Evolutionary conservation across 2,329 filamentous ascomycete species (phyloP).

Genomic region (Fusarium lateritium): DNA sequence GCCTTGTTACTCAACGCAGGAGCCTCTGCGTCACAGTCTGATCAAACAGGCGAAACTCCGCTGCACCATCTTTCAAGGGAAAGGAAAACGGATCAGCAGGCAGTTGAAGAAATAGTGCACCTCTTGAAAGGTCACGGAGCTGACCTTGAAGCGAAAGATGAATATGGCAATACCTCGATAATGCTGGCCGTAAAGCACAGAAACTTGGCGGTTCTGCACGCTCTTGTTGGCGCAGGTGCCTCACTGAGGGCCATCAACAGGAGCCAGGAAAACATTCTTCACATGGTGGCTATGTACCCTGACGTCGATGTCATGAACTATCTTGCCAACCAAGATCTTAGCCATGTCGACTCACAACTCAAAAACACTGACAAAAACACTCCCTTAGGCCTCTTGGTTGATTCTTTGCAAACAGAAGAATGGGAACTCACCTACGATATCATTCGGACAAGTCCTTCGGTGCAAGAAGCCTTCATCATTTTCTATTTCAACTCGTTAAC

Average conservation of each 20-base stretch:
- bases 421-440: accelerated
- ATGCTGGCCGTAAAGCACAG: accelerated
- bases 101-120: accelerated
- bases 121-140: background rate
- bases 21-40: background rate
- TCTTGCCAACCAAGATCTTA: background rate
- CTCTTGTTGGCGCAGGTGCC: constrained; percentile 1
- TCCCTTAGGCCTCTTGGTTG: background rate
- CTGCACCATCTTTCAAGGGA: accelerated
- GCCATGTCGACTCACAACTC: background rate
- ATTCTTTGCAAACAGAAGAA: background rate
- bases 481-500: constrained; percentile 20
- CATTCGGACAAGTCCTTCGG: background rate
- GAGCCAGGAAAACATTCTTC: accelerated
- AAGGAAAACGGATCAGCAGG: accelerated
- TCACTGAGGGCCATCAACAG: accelerated
- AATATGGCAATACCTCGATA: accelerated
- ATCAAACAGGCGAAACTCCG: accelerated
- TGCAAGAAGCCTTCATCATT: background rate
- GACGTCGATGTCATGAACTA: background rate
- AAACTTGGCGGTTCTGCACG: accelerated
- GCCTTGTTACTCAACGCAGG: constrained; percentile 26
- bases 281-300: accelerated
- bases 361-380: accelerated
- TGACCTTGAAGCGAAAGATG: background rate